Evolutionary conservation across 768 basidiomycete genomes (phyloP), one percentile per base, ranked within the genome.

Genomic region (Calocybe indica): DNA sequence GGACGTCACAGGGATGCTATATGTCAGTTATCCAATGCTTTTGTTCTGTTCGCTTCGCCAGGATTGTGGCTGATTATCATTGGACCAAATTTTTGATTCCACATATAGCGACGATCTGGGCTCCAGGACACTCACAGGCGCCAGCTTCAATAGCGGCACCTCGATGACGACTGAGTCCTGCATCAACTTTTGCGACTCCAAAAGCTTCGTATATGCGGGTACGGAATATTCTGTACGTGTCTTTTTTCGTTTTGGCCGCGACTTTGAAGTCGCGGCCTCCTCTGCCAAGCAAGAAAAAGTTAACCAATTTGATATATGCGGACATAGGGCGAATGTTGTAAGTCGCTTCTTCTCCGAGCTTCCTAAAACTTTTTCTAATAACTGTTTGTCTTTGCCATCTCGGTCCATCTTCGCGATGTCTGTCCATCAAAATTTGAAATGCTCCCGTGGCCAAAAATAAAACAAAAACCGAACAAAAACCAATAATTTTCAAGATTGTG

Each of bases 81-180:
- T 39, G 8, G 35, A 29, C 28, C 40, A 13, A 13, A 44, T 45
- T 22, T 4, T 28, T 46, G 30, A 48, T 39, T 7, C 12, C n/a
- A 5, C 14, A 34, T 36, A 30, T 57, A 83, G 82, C 40, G 85
- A 87, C 58, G 75, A 74, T 38, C 64, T 72, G 31, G 74, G 60
- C n/a, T 62, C 69, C 6, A 82, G 88, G 28, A 79, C 87, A 0
- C 73, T 90, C 37, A 63, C 66, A 5, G 76, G 71, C 10, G 65
- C 74, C 1, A 62, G 68, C 3, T 79, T 66, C 50, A 63, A 70
- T 10, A 70, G 72, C 54, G 62, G 73, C 11, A 67, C 62, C 5
- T 65, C 63, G 15, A 88, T 89, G 82, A 88, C 87, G 3, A 71
- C 80, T 29, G 72, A 74, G 52, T 57, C 59, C 1, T 79, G 78